Evolutionary conservation across 805 yeast species (phyloP).

Genomic region (Hanseniaspora singularis): DNA sequence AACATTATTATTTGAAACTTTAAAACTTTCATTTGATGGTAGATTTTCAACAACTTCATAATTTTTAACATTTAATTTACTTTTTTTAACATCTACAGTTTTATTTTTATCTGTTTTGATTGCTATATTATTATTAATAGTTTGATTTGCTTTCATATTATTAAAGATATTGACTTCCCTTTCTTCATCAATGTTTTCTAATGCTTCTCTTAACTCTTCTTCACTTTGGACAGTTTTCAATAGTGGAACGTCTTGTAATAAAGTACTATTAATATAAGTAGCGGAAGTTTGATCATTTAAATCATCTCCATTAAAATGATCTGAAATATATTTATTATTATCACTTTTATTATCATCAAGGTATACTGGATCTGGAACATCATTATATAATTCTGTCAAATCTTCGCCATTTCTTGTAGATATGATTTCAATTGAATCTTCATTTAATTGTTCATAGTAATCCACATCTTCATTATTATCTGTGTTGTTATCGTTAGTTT

Average conservation of each 20-base stretch:
- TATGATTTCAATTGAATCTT: neutral
- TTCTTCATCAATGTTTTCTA: conserved; percentile 10
- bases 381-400: conserved; percentile 11
- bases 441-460: neutral
- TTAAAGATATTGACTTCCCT: conserved; percentile 1
- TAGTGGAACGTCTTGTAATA: conserved; percentile 10
- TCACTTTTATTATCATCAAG: neutral
- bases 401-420: neutral
- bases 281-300: neutral
- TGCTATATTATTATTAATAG: too few species aligned
- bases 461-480: neutral
- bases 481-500: too few species aligned
- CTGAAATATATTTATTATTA: too few species aligned
- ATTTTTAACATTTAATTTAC: too few species aligned
- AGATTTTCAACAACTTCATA: too few species aligned
- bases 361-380: conserved; percentile 5
- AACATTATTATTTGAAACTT: too few species aligned
- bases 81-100: too few species aligned
- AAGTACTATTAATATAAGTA: neutral
- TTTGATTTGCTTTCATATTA: neutral
- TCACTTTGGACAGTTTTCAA: conserved; percentile 12
- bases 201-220: conserved; percentile 4
- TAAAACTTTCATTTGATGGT: too few species aligned
- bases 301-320: neutral
- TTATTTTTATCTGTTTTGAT: too few species aligned